Evolutionary conservation across 2,329 filamentous ascomycete genomes (phyloP).

Genomic region (Monosporascus sp.): DNA sequence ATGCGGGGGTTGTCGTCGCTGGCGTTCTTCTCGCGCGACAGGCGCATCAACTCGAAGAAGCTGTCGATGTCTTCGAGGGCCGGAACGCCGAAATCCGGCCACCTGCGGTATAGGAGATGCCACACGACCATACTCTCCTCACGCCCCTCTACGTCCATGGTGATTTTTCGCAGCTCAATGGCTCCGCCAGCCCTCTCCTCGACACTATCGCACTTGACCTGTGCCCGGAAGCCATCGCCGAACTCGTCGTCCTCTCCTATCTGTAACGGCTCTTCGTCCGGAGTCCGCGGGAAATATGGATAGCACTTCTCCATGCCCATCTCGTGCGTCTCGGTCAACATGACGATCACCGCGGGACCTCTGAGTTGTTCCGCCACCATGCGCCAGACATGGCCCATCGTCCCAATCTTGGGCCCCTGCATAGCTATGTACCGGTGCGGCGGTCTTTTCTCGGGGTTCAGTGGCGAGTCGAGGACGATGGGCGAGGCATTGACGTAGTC

Average conservation of each 20-base stretch:
- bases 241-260: conserved; percentile 63
- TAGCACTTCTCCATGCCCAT: conserved; percentile 75
- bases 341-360: conserved; percentile 78
- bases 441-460: conserved; percentile 30
- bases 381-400: conserved; percentile 82
- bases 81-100: conserved; percentile 89
- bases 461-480: conserved; percentile 49
- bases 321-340: conserved; percentile 89
- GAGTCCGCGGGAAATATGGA: conserved; percentile 71
- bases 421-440: conserved; percentile 78
- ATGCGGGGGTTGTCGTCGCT: conserved; percentile 67
- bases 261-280: conserved; percentile 46
- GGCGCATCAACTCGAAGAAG: conserved; percentile 64
- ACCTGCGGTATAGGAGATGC: conserved; percentile 81
- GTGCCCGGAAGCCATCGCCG: conserved; percentile 62
- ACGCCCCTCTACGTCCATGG: conserved; percentile 46
- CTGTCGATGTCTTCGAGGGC: conserved; percentile 60
- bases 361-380: conserved; percentile 81
- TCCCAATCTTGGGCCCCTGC: conserved; percentile 77
- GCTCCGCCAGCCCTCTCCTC: conserved; percentile 51
- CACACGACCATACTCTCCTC: conserved; percentile 50
- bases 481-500: conserved; percentile 84
- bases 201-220: conserved; percentile 62
- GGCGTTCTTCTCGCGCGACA: conserved; percentile 57
- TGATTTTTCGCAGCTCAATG: conserved; percentile 71